Evolutionary conservation across 495 filamentous ascomycete genomes (phyloP).

Genomic region (Articulospora tetracladia): DNA sequence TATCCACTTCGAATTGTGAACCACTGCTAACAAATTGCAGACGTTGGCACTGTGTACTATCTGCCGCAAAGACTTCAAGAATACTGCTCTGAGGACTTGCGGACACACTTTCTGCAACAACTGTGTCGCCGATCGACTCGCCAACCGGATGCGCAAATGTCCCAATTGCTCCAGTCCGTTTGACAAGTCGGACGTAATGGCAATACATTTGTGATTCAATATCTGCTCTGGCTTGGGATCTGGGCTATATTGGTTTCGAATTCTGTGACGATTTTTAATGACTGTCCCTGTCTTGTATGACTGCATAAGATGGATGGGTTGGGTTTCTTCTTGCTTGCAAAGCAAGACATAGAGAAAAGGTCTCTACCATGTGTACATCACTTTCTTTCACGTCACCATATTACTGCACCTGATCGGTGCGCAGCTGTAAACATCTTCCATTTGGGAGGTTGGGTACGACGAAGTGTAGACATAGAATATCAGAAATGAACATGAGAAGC

Average conservation of each 20-base stretch:
- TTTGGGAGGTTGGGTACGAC: slow-evolving; percentile 12
- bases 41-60: slow-evolving; percentile 84
- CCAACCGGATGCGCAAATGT: slow-evolving; percentile 88
- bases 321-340: slow-evolving; percentile 12
- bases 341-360: background rate
- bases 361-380: slow-evolving; percentile 1
- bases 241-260: slow-evolving; percentile 4
- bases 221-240: background rate
- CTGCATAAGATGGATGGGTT: slow-evolving; percentile 20
- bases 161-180: slow-evolving; percentile 90
- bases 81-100: slow-evolving; percentile 86
- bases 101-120: slow-evolving; percentile 94
- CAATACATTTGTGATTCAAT: slow-evolving; percentile 45
- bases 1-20: background rate
- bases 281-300: slow-evolving; percentile 19
- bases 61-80: slow-evolving; percentile 86
- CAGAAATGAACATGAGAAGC: background rate
- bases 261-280: slow-evolving; percentile 7
- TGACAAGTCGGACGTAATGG: slow-evolving; percentile 82
- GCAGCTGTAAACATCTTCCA: background rate
- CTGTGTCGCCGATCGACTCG: slow-evolving; percentile 82
- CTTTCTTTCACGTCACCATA: slow-evolving; percentile 9
- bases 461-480: background rate
- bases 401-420: background rate
- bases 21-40: slow-evolving; percentile 44